Percentiles rank a stretch among this genome's conserved stretches.
These are phyloP conservation scores for Drechmeria coniospora DNA, from an alignment of 2,329 filamentous ascomycete genomes.

Conservation along the genomic window DNA sequence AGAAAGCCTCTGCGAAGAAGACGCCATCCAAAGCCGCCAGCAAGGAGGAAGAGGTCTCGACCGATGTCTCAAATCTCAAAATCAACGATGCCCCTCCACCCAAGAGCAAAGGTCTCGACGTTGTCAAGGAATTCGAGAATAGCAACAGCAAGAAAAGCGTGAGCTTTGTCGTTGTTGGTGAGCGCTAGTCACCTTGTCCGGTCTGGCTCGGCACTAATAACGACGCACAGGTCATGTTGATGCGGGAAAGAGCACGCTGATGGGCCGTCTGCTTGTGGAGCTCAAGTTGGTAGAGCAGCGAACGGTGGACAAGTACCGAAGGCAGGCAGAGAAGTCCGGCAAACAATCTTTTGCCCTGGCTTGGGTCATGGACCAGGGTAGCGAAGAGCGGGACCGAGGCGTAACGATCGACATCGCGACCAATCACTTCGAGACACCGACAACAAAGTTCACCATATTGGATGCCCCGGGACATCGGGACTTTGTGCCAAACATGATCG, in stretches of 20 bases:
- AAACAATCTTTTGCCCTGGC: conserved; percentile 93
- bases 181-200: conserved; percentile 11
- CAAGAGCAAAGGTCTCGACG: conserved; percentile 69
- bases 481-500: conserved; percentile 98
- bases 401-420: conserved; percentile 96
- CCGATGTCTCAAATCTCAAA: conserved; percentile 19
- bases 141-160: conserved; percentile 62
- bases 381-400: conserved; percentile 75
- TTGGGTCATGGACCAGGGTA: conserved; percentile 89
- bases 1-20: conserved; percentile 18
- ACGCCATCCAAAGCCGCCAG: conserved; percentile 17
- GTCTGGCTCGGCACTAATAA: conserved; percentile 4
- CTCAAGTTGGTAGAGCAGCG: conserved; percentile 76
- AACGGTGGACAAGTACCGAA: conserved; percentile 74
- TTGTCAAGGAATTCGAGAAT: conserved; percentile 65
- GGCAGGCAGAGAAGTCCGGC: conserved; percentile 79
- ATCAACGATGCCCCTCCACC: conserved; percentile 39
- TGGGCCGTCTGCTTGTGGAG: conserved; percentile 86
- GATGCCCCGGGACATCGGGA: conserved; percentile 91
- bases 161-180: conserved; percentile 88
- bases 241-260: conserved; percentile 92
- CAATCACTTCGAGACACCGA: conserved; percentile 83
- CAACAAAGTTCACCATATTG: conserved; percentile 78
- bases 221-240: conserved; percentile 69
- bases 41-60: conserved; percentile 12